Base-by-base conservation (phyloP, 306 rosid genomes). In the Cyclanthera cordifolia region DNA sequence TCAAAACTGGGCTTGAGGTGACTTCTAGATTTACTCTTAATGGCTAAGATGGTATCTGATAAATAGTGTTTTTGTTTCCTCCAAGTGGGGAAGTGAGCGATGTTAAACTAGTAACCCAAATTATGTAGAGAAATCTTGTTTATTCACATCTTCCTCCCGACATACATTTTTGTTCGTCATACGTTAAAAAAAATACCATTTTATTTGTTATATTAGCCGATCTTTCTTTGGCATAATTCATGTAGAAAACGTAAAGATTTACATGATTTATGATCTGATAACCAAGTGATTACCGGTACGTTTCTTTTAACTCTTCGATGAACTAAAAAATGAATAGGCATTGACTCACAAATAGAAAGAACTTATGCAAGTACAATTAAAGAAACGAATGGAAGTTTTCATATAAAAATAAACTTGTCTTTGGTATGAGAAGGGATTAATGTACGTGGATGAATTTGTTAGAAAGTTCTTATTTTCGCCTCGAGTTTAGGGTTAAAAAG, bases 21-120 rank as follows among this genome's bases (percentile, higher is more conserved):
- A 24, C 30, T 43, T 45, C 53, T 45, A 43, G 71, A 41, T 64
- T 43, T 64, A 21, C 69, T 64, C 39, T 2, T 20, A 45, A 34
- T 34, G 69, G 68, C 68, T 61, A 39, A 41, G 32, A 63, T 63
- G 51, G 68, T 4, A 61, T 39, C 19, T 5, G 69, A 63, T 39
- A 63, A 63, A 5, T 63, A 63, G 69, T 63, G 30, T 63, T 63
- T 63, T 39, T 24, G 68, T 45, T 64, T 43, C 20, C 53, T 63
- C 32, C 28, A 63, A 39, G 49, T 60, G 67, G 51, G 69, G 69
- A 63, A 39, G 37, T 65, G 70, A 65, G 70, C 30, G 7, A 21
- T 10, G 3, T 23, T 45, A 21, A 43, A 21, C 53, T 65, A 34
- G 41, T 34, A 6, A 34, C 7, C 14, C 32, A 43, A 34, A 43